Evolutionary conservation across 106 monocot genomes (phyloP).

Genomic region (Xerophyta viscosa): DNA sequence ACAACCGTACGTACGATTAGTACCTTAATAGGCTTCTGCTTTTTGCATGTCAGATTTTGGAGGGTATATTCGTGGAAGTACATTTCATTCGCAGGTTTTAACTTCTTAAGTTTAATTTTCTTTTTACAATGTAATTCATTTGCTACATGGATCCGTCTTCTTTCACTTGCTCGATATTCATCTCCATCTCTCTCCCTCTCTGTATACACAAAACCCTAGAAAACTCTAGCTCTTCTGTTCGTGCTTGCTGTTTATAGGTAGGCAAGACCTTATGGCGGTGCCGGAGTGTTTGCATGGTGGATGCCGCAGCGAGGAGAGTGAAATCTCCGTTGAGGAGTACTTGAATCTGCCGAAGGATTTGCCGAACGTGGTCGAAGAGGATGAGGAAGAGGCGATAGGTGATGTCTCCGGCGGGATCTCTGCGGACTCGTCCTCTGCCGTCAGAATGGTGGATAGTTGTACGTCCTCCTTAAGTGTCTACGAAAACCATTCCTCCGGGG

Average conservation of each 20-base stretch:
- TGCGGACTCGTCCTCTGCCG: slow-evolving; percentile 32
- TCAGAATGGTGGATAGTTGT: slow-evolving; percentile 35
- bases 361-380: too few species aligned
- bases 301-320: slow-evolving; percentile 6
- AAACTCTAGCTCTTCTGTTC: background rate
- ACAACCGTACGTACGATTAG: too few species aligned
- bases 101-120: too few species aligned
- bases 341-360: slow-evolving; percentile 77
- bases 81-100: slow-evolving; percentile 9
- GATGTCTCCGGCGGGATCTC: slow-evolving; percentile 14
- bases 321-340: slow-evolving; percentile 69
- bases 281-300: slow-evolving; percentile 26
- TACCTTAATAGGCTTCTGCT: too few species aligned
- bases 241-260: too few species aligned
- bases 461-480: slow-evolving; percentile 27
- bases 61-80: too few species aligned
- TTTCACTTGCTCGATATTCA: too few species aligned
- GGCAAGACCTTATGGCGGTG: slow-evolving; percentile 53
- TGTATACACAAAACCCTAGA: background rate
- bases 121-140: too few species aligned
- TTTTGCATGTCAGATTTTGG: too few species aligned
- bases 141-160: slow-evolving; percentile 8
- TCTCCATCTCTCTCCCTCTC: too few species aligned
- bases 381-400: slow-evolving; percentile 3
- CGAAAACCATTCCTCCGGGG: slow-evolving; percentile 9